These are phyloP conservation scores for Austropuccinia psidii DNA, from an alignment of 1,284 basidiomycete genomes.

Conservation along the genomic window DNA sequence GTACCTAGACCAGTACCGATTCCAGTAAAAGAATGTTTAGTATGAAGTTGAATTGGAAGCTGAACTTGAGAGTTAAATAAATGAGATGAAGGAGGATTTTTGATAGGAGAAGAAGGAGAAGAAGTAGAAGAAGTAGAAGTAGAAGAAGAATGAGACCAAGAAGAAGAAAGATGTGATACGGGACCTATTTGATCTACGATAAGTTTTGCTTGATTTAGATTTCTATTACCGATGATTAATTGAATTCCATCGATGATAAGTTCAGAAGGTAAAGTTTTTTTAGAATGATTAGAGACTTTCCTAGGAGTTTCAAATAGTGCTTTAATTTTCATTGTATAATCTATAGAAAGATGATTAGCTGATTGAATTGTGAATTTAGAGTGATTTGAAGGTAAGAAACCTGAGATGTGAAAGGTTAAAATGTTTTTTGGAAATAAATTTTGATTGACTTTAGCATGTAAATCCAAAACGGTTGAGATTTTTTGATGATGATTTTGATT, in stretches of 20 bases:
- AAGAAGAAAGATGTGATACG: neutral
- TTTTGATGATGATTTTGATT: neutral
- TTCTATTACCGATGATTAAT: constrained; percentile 7
- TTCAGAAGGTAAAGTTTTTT: neutral
- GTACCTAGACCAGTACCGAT: neutral
- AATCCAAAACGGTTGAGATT: neutral
- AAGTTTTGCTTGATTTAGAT: neutral
- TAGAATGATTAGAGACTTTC: neutral
- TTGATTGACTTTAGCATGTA: constrained; percentile 6
- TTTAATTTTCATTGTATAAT: neutral
- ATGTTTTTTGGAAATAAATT: neutral
- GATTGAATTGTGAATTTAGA: neutral
- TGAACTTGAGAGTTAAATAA: neutral
- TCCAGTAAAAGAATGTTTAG: neutral
- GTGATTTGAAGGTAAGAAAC: neutral
- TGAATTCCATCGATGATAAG: neutral
- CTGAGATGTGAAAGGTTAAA: neutral
- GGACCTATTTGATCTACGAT: constrained; percentile 10
- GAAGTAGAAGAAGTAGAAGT: too few species aligned
- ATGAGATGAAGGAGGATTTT: too few species aligned
- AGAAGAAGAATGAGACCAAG: neutral
- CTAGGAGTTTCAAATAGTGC: constrained; percentile 4
- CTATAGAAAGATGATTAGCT: constrained; percentile 5
- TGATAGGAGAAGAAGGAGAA: too few species aligned
- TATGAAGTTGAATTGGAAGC: neutral